phyloP scores from a whole-genome alignment of 495 filamentous ascomycete genomes.

The Xeromyces bisporus region DNA sequence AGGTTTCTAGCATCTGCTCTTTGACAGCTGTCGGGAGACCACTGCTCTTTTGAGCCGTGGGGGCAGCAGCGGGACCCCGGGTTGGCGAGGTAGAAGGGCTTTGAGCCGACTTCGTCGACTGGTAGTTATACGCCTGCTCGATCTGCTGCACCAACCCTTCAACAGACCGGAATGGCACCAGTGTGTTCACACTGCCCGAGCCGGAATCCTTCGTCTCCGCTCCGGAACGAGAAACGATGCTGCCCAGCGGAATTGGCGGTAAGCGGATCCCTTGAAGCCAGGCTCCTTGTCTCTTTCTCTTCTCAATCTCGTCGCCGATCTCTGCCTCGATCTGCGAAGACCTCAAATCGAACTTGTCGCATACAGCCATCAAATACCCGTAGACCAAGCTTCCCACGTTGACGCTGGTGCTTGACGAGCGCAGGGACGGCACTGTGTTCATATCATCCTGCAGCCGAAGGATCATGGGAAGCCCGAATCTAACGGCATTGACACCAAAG shows the following conservation, averaged over 20 bases:
- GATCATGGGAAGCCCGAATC: conserved; percentile 72
- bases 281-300: conserved; percentile 48
- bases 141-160: conserved; percentile 55
- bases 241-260: conserved; percentile 35
- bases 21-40: conserved; percentile 26
- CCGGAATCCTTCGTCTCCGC: conserved; percentile 4
- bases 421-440: conserved; percentile 36
- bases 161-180: conserved; percentile 23
- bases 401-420: conserved; percentile 42
- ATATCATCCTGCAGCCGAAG: conserved; percentile 75
- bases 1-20: conserved; percentile 59
- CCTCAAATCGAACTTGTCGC: conserved; percentile 63
- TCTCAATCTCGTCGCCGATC: conserved; percentile 58
- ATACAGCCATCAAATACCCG: conserved; percentile 69
- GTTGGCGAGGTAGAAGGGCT: conserved; percentile 60
- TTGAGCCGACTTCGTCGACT: conserved; percentile 39
- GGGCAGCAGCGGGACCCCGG: conserved; percentile 37
- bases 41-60: conserved; percentile 16
- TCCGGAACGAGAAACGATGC: conserved; percentile 18
- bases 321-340: conserved; percentile 43
- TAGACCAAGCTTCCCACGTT: conserved; percentile 69
- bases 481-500: conserved; percentile 69
- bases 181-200: conserved; percentile 2
- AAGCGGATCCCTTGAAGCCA: conserved; percentile 54
- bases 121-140: conserved; percentile 45